These are phyloP conservation scores for Vanderwaltozyma yarrowii DNA, from an alignment of 805 yeast species.

Conservation along the genomic window DNA sequence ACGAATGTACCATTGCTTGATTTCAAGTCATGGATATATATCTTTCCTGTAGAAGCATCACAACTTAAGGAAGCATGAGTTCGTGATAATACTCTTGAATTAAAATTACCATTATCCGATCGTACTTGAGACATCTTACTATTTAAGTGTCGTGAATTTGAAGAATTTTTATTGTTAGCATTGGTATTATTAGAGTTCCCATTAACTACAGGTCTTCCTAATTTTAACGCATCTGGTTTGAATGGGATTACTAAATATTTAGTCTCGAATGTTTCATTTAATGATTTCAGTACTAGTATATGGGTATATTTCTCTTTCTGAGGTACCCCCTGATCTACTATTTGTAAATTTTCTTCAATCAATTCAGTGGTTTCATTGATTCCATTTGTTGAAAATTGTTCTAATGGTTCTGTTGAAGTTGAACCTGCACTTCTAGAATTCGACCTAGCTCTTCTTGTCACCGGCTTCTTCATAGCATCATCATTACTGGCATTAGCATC, in stretches of 20 bases:
- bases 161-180: neutral
- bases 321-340: neutral
- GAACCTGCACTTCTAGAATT: constrained; percentile 23
- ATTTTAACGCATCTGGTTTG: constrained; percentile 64
- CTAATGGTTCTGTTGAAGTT: constrained; percentile 1
- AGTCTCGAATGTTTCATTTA: constrained; percentile 67
- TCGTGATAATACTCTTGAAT: constrained; percentile 81
- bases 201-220: constrained; percentile 65
- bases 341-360: neutral
- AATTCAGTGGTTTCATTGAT: neutral
- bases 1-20: constrained; percentile 88
- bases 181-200: neutral
- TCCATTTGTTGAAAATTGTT: neutral
- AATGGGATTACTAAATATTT: constrained; percentile 68
- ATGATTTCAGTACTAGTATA: constrained; percentile 54
- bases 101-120: constrained; percentile 77
- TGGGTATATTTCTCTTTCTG: constrained; percentile 29
- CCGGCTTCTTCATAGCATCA: neutral
- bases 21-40: constrained; percentile 71
- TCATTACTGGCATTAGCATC: neutral
- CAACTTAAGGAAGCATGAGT: constrained; percentile 84
- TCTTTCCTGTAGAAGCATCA: constrained; percentile 45
- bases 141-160: constrained; percentile 6
- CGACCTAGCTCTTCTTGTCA: constrained; percentile 18
- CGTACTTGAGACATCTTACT: constrained; percentile 28